A percentile compares a stretch with the other conserved stretches of the same genome.
Evolutionary conservation across 495 filamentous ascomycete genomes (phyloP).

Genomic region (Podospora pseudoanserina): DNA sequence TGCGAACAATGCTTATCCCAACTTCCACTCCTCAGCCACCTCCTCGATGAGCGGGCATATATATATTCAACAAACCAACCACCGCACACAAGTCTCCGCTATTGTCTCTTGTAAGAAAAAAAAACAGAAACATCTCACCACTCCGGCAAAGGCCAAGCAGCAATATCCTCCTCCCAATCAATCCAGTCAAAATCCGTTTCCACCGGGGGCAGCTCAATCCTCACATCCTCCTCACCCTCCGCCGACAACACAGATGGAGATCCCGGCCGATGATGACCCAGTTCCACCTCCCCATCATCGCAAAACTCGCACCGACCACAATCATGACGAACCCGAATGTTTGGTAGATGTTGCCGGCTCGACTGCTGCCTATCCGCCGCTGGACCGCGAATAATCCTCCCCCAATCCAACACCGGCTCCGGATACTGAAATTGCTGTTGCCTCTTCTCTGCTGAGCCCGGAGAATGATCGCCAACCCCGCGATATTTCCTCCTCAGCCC

Average conservation of each 20-base stretch:
- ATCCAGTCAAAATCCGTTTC: conserved; percentile 16
- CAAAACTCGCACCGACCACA: neutral
- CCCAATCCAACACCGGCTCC: conserved; percentile 7
- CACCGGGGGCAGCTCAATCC: conserved; percentile 5
- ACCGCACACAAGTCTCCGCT: no score
- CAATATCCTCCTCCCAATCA: conserved; percentile 8
- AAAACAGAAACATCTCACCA: neutral
- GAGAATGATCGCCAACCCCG: no score
- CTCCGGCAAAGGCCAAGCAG: conserved; percentile 14
- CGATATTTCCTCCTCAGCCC: no score
- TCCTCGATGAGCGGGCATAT: no score
- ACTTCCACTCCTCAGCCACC: no score
- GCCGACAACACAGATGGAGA: no score
- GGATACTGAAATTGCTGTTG: conserved; percentile 5
- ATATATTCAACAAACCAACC: no score
- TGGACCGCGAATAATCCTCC: conserved; percentile 8
- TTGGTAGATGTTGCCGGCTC: neutral
- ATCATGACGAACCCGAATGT: neutral
- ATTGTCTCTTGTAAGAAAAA: no score
- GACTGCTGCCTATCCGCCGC: no score
- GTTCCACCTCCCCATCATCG: neutral
- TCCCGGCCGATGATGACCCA: no score
- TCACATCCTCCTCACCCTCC: neutral
- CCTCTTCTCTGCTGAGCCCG: neutral
- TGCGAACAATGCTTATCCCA: no score